Conservation (phyloP, 495 filamentous ascomycete genomes). For the Penicillium dipodomyicola region DNA sequence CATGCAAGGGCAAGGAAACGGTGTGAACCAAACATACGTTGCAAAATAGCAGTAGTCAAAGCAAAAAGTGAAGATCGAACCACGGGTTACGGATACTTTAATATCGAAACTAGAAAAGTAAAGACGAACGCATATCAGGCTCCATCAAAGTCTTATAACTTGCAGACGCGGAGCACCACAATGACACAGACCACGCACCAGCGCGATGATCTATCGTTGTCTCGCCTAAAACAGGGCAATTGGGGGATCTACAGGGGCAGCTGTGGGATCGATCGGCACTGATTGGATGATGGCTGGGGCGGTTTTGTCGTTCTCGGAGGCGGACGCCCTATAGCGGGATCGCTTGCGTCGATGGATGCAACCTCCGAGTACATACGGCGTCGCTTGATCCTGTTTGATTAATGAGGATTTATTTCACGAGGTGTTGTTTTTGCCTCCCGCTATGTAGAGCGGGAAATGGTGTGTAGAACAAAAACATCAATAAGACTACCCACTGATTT, state of each 20-base stretch:
- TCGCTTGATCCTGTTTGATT: background rate
- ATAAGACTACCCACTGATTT: background rate
- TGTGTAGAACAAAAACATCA: background rate
- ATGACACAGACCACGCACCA: constrained; percentile 12
- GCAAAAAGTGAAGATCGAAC: background rate
- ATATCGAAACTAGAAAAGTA: constrained; percentile 1
- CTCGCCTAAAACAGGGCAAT: constrained; percentile 12
- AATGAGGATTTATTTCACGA: too few relatives aligned
- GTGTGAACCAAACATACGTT: background rate
- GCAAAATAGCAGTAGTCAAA: background rate
- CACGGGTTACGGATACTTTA: background rate
- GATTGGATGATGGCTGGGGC: constrained; percentile 8
- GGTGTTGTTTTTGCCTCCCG: background rate
- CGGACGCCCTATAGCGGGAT: constrained; percentile 4
- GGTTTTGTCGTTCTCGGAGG: background rate
- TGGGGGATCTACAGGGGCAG: constrained; percentile 23
- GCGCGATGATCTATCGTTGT: constrained; percentile 7
- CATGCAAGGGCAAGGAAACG: constrained; percentile 2
- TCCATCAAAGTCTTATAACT: constrained; percentile 25
- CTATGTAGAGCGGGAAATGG: background rate
- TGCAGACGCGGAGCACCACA: background rate
- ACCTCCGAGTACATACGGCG: background rate
- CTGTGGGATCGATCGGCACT: constrained; percentile 8
- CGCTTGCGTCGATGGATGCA: background rate
- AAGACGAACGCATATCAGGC: constrained; percentile 15